Percentiles rank a stretch among this genome's conserved stretches.
Conservation (phyloP, 495 filamentous ascomycete genomes). For the Trichocladium antarcticum region DNA sequence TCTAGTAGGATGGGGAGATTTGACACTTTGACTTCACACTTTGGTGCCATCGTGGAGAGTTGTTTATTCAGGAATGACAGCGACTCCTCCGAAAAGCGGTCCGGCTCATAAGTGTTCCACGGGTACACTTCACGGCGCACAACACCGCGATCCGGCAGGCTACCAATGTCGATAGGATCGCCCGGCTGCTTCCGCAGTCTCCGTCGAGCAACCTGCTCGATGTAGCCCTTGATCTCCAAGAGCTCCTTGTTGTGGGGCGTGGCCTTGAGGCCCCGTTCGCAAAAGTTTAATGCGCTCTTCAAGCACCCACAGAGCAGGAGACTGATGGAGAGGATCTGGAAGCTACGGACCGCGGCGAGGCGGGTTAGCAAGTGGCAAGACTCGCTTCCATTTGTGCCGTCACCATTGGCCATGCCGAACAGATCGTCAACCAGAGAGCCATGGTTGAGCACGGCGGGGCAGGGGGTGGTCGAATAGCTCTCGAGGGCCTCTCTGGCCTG, state of each 20-base stretch:
- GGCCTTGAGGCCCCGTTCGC: slow-evolving; percentile 38
- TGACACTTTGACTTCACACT: slow-evolving; percentile 59
- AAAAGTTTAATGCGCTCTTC: slow-evolving; percentile 58
- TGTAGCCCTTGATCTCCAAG: slow-evolving; percentile 35
- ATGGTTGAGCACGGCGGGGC: slow-evolving; percentile 31
- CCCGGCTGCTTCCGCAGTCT: slow-evolving; percentile 31
- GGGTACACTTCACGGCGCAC: slow-evolving; percentile 84
- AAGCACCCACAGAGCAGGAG: slow-evolving; percentile 59
- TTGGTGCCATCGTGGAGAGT: slow-evolving; percentile 54
- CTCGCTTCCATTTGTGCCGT: slow-evolving; percentile 18
- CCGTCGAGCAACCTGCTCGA: slow-evolving; percentile 37
- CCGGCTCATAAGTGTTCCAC: slow-evolving; percentile 84
- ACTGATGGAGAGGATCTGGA: slow-evolving; percentile 46
- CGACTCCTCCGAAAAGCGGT: slow-evolving; percentile 61
- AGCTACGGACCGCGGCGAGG: slow-evolving; percentile 41
- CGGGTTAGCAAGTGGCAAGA: slow-evolving; percentile 28
- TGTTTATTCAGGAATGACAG: slow-evolving; percentile 55
- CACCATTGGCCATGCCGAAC: slow-evolving; percentile 28
- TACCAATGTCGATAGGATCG: slow-evolving; percentile 37
- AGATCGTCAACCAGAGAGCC: slow-evolving; percentile 31
- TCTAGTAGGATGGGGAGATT: slow-evolving; percentile 57
- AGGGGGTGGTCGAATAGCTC: slow-evolving; percentile 19
- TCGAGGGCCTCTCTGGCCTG: slow-evolving; percentile 37
- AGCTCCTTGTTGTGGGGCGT: slow-evolving; percentile 39
- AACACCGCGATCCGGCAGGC: slow-evolving; percentile 58